Evolutionary conservation across 805 yeast genomes (phyloP).

Genomic region (Suhomyces sp.): DNA sequence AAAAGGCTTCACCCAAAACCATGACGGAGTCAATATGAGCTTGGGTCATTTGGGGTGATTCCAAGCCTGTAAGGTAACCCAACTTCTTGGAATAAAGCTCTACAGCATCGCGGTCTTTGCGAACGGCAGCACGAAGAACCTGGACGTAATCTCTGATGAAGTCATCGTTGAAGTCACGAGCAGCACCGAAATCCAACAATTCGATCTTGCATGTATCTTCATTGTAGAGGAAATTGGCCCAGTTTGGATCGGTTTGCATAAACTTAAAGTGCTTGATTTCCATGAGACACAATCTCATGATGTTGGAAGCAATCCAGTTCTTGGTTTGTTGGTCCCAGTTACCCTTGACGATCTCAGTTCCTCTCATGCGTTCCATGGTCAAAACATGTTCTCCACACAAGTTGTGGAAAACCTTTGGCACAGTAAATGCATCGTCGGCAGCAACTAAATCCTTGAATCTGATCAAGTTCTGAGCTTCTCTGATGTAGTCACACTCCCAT

Average conservation of each 20-base stretch:
- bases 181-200: constrained; percentile 92
- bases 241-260: constrained; percentile 99
- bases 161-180: constrained; percentile 68
- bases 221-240: constrained; percentile 96
- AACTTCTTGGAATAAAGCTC: constrained; percentile 64
- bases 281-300: constrained; percentile 80
- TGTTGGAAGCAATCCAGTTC: constrained; percentile 78
- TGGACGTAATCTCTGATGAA: constrained; percentile 69
- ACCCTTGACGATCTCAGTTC: constrained; percentile 77
- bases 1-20: constrained; percentile 90
- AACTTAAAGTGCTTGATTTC: constrained; percentile 83
- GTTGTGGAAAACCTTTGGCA: constrained; percentile 77
- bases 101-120: constrained; percentile 61
- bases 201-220: constrained; percentile 69
- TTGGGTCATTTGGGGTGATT: constrained; percentile 78
- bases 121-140: constrained; percentile 72
- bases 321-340: constrained; percentile 69
- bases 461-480: constrained; percentile 79
- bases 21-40: constrained; percentile 92
- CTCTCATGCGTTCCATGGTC: constrained; percentile 87
- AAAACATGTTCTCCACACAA: constrained; percentile 78
- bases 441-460: constrained; percentile 58
- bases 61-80: constrained; percentile 91
- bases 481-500: constrained; percentile 95
- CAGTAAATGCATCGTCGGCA: constrained; percentile 61